These are phyloP conservation scores for Solanum hybrid DNA, from an alignment of 305 asterid genomes.

Conservation along the genomic window DNA sequence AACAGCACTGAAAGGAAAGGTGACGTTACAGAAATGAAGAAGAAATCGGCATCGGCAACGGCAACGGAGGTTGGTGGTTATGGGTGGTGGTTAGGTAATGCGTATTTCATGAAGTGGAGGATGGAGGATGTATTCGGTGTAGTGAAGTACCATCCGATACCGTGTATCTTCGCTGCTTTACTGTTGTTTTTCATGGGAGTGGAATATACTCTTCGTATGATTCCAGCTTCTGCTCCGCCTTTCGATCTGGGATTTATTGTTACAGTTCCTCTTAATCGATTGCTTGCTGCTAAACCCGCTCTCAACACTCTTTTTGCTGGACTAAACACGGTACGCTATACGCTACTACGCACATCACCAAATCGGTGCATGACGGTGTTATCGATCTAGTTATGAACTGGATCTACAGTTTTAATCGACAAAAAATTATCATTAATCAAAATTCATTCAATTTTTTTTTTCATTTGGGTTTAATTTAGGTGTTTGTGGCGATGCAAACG, in stretches of 20 bases:
- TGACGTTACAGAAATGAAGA: constrained; percentile 16
- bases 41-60: neutral
- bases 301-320: constrained; percentile 72
- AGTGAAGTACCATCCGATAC: constrained; percentile 55
- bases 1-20: neutral
- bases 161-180: constrained; percentile 49
- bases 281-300: constrained; percentile 57
- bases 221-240: constrained; percentile 56
- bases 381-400: neutral
- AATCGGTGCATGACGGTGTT: neutral
- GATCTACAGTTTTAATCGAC: neutral
- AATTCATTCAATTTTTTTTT: neutral
- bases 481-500: constrained; percentile 79
- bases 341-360: neutral
- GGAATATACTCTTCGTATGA: constrained; percentile 72
- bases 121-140: constrained; percentile 37
- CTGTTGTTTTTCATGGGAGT: constrained; percentile 72
- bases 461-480: constrained; percentile 20
- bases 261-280: constrained; percentile 46
- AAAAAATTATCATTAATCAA: neutral
- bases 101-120: constrained; percentile 51
- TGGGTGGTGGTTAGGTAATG: constrained; percentile 8
- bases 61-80: neutral
- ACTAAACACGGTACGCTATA: constrained; percentile 56
- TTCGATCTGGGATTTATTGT: constrained; percentile 78